phyloP scores from a whole-genome alignment of 1,284 basidiomycete genomes.

The Ceratobasidium sp. region DNA sequence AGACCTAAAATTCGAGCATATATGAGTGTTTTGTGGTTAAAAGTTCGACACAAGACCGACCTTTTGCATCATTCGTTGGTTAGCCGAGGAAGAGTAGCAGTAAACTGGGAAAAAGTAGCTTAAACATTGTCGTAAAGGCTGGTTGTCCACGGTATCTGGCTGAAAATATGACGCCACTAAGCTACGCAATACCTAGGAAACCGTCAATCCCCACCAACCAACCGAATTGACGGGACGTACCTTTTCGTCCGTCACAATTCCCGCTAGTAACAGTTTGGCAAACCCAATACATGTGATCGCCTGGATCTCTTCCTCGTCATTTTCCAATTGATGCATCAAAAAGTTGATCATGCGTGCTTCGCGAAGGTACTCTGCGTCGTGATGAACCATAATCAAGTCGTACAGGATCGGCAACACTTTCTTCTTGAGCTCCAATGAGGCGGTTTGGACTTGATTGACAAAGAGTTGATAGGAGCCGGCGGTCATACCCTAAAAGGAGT shows the following conservation, averaged over 20 bases:
- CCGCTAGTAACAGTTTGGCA: slow-evolving; percentile 88
- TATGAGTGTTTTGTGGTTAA: not conserved
- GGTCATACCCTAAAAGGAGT: slow-evolving; percentile 74
- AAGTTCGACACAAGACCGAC: slow-evolving; percentile 53
- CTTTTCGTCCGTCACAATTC: slow-evolving; percentile 76
- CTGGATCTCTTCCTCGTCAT: slow-evolving; percentile 76
- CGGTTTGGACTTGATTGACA: slow-evolving; percentile 80
- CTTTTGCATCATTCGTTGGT: slow-evolving; percentile 81
- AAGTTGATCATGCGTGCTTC: slow-evolving; percentile 75
- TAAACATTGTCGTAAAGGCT: slow-evolving; percentile 88
- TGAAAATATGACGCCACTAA: slow-evolving; percentile 87
- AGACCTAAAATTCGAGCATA: slow-evolving; percentile 60
- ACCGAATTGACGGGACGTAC: slow-evolving; percentile 55
- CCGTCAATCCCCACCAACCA: not conserved
- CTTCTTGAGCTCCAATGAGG: slow-evolving; percentile 78
- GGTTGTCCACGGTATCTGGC: slow-evolving; percentile 84
- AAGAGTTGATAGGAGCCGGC: slow-evolving; percentile 91
- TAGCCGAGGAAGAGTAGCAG: slow-evolving; percentile 81
- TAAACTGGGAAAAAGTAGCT: slow-evolving; percentile 97
- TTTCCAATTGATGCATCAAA: slow-evolving; percentile 75
- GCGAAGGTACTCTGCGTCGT: slow-evolving; percentile 65
- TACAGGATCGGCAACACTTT: slow-evolving; percentile 88
- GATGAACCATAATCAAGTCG: slow-evolving; percentile 90
- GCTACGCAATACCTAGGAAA: slow-evolving; percentile 73
- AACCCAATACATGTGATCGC: slow-evolving; percentile 84